These are phyloP conservation scores for Daldinia concentrica DNA, from an alignment of 495 filamentous ascomycete genomes.

Conservation along the genomic window DNA sequence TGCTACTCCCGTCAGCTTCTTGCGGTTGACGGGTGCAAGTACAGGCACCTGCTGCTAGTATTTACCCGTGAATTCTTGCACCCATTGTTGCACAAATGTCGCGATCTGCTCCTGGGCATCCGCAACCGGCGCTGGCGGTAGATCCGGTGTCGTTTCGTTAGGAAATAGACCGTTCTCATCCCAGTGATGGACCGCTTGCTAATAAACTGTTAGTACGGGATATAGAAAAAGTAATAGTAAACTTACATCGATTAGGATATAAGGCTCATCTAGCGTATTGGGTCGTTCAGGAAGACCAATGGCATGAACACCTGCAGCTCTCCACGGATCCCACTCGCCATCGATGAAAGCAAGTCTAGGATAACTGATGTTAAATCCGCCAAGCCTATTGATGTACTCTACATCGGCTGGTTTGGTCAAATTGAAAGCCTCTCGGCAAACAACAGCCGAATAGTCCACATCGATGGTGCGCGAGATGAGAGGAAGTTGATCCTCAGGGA, in stretches of 20 bases:
- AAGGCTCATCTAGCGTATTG: slow-evolving; percentile 67
- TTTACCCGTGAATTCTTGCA: slow-evolving; percentile 61
- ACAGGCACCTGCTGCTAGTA: slow-evolving; percentile 32
- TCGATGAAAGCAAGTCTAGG: slow-evolving; percentile 73
- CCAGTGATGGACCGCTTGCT: slow-evolving; percentile 71
- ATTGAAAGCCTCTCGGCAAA: slow-evolving; percentile 70
- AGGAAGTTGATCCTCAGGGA: slow-evolving; percentile 65
- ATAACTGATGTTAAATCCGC: slow-evolving; percentile 71
- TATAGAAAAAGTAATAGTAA: neutral
- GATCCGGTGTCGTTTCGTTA: slow-evolving; percentile 62
- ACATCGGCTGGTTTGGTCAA: slow-evolving; percentile 65
- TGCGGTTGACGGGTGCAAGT: slow-evolving; percentile 21
- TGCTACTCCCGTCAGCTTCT: slow-evolving; percentile 39
- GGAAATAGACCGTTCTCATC: slow-evolving; percentile 74
- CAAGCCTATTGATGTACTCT: slow-evolving; percentile 71
- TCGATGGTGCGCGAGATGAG: slow-evolving; percentile 71
- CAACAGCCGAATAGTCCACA: slow-evolving; percentile 59
- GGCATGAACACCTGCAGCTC: slow-evolving; percentile 69
- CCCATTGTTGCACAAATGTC: slow-evolving; percentile 71
- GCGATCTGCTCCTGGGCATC: slow-evolving; percentile 64
- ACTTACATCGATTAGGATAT: slow-evolving; percentile 65
- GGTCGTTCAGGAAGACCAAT: slow-evolving; percentile 56
- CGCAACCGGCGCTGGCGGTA: slow-evolving; percentile 64
- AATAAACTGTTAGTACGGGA: neutral
- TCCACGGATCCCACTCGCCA: slow-evolving; percentile 76